Evolutionary conservation across 192 early-diverging fungal genomes (phyloP).

Genomic region (Cetraspora pellucida): DNA sequence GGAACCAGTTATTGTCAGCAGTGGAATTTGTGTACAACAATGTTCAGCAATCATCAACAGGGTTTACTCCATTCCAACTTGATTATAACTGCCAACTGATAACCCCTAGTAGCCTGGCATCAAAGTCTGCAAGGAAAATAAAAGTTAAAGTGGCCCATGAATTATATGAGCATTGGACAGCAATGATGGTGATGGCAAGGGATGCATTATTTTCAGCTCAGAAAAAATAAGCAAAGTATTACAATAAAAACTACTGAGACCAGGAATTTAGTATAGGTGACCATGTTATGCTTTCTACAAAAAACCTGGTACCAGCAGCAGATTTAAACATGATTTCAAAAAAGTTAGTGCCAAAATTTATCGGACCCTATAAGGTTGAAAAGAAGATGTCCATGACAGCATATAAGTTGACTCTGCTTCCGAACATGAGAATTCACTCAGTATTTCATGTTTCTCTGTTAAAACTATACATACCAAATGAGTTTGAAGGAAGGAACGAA

Average conservation of each 20-base stretch:
- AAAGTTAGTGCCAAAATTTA: constrained; percentile 28
- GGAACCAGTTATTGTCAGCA: constrained; percentile 42
- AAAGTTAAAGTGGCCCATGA: no score
- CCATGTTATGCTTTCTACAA: constrained; percentile 35
- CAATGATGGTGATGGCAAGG: background rate
- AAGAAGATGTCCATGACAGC: constrained; percentile 15
- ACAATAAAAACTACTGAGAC: background rate
- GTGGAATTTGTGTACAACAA: constrained; percentile 62
- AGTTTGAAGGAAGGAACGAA: no score
- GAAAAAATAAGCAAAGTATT: constrained; percentile 26
- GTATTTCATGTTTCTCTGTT: constrained; percentile 38
- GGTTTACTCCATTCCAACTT: no score
- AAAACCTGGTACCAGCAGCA: background rate
- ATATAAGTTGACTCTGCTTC: constrained; percentile 35
- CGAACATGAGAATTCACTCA: constrained; percentile 41
- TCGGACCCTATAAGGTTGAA: constrained; percentile 35
- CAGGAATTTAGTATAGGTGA: constrained; percentile 17
- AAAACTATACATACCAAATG: no score
- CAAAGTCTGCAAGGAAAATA: no score
- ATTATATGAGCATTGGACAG: no score
- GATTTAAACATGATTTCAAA: background rate
- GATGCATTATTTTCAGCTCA: constrained; percentile 3
- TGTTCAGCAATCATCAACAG: background rate
- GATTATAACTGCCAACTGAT: background rate
- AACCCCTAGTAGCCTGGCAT: no score